Conservation (phyloP, 345 rosid genomes). For the Conringia planisiliqua region DNA sequence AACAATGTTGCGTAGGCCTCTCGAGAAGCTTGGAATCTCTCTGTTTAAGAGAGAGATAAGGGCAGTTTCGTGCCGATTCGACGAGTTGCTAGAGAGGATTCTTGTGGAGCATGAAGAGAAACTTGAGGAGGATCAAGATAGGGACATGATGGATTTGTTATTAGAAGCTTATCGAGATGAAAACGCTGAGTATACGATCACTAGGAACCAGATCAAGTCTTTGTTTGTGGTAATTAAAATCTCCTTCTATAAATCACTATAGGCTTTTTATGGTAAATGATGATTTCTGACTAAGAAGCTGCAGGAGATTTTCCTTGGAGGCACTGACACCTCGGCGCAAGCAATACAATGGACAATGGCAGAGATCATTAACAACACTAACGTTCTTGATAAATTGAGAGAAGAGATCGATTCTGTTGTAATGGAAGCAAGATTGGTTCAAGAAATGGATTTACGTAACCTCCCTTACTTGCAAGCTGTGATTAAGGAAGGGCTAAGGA, state of each 20-base stretch:
- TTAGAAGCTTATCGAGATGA: slow-evolving; percentile 44
- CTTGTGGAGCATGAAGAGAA: background rate
- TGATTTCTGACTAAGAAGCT: background rate
- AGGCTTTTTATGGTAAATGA: too few species aligned
- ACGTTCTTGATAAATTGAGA: slow-evolving; percentile 43
- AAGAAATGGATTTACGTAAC: slow-evolving; percentile 50
- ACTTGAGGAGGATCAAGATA: background rate
- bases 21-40: background rate
- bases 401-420: slow-evolving; percentile 49
- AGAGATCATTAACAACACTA: slow-evolving; percentile 53
- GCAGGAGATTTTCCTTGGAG: slow-evolving; percentile 54
- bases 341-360: slow-evolving; percentile 57
- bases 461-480: slow-evolving; percentile 62
- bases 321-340: slow-evolving; percentile 49
- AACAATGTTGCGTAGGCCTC: background rate
- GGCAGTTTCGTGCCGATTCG: background rate
- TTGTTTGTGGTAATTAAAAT: slow-evolving; percentile 48
- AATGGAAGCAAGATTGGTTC: slow-evolving; percentile 42
- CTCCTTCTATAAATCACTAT: background rate
- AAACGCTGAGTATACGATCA: slow-evolving; percentile 47
- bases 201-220: slow-evolving; percentile 57
- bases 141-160: background rate
- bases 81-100: background rate
- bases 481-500: slow-evolving; percentile 56
- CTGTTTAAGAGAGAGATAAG: background rate